phyloP scores from a whole-genome alignment of 352 stramenopile species.

The Phytopythium chamaehyphon region DNA sequence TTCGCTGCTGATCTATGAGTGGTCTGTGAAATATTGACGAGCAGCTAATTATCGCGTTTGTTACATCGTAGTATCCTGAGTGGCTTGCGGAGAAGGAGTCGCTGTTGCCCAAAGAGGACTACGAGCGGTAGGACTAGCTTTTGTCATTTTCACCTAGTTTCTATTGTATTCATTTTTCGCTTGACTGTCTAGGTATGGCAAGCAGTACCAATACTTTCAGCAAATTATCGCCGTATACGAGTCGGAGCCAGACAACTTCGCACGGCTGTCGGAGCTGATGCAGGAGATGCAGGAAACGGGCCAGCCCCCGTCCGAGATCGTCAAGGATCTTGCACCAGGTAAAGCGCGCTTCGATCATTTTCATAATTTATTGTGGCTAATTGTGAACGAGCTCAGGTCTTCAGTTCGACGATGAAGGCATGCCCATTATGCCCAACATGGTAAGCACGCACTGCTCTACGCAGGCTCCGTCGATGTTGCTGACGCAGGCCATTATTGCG shows the following conservation, averaged over 20 bases:
- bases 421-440: conserved; percentile 96
- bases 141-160: not conserved
- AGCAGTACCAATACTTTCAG: conserved; percentile 98
- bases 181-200: conserved; percentile 74
- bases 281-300: conserved; percentile 93
- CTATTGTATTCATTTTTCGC: conserved; percentile 3
- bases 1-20: too few relatives aligned
- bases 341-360: not conserved
- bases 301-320: conserved; percentile 96
- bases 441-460: conserved; percentile 17
- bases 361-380: not conserved
- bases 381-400: conserved; percentile 43
- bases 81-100: conserved; percentile 95
- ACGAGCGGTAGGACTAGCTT: conserved; percentile 48
- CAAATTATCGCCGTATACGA: conserved; percentile 96
- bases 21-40: too few relatives aligned
- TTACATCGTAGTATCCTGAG: conserved; percentile 85
- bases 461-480: conserved; percentile 1
- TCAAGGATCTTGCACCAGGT: conserved; percentile 97
- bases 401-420: conserved; percentile 95
- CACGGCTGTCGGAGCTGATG: conserved; percentile 95
- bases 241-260: conserved; percentile 95
- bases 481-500: not conserved
- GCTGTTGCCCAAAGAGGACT: conserved; percentile 89
- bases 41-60: not conserved